Base-by-base conservation (phyloP, 371 early-diverging fungal species). In the Mortierella sp. region DNA sequence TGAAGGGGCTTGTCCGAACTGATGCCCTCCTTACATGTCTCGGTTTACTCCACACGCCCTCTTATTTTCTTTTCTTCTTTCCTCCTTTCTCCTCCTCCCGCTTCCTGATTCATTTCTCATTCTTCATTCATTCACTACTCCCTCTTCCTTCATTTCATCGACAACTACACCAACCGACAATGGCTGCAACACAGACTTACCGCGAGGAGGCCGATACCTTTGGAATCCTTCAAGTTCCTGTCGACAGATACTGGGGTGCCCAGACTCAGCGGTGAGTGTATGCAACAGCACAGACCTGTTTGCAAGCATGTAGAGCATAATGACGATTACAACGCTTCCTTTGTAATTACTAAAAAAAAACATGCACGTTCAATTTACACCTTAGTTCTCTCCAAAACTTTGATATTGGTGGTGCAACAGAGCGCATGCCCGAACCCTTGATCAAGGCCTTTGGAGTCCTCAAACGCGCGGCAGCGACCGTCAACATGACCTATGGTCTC, bases 221-320 rank as follows among this genome's bases (percentile, higher is more conserved):
- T 91, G 99, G 99, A 48, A 95, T 95, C 82, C 90, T 99, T 75
- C 89, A 96, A 79, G 99, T 99, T 19, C 99, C 99, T 31, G 92
- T 95, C 26, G 97, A 98, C 89, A 93, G 93, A 80, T 98, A 98
- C 93, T 99, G 97, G 95, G 99, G 98, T 75, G 97, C 97, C 71
- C 99, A 99, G 90, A 99, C 99, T 45, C 97, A 97, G 87, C 93
- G 99, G 95, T 95, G 90, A 77, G 75, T 74, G 70, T 7, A 14
- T 57, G n/a, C 68, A 31, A 48, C 10, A 50, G 8, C 10, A 14
- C 14, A 13, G 28, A 42, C 45, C 57, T 50, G 6, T 19, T 70
- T 70, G 58, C 5, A 31, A 54, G 50, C 14, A 45, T 7, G 1
- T 24, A 47, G 10, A 2, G 19, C 21, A 48, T 24, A 44, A n/a